Evolutionary conservation across 2,329 filamentous ascomycete species (phyloP), one percentile per base, ranked within the genome.

Genomic region (Aspergillus floridensis): DNA sequence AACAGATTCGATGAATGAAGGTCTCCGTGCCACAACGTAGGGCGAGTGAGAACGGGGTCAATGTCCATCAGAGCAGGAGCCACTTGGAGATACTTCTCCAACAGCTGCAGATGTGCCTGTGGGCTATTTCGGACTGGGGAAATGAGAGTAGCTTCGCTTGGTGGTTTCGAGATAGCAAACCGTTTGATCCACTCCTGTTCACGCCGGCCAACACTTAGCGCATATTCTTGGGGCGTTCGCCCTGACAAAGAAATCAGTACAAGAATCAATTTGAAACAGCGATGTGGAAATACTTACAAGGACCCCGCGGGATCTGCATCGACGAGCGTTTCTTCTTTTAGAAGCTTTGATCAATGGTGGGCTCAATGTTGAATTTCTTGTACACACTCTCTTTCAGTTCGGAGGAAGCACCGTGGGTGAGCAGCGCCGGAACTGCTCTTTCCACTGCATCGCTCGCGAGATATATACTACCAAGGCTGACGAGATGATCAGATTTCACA

Each of bases 1-100:
- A 78, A 79, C n/a, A 79, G 63, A 59, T 78, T 79, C 3, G 66
- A 63, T n/a, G 71, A 61, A 62, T 74, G 72, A 29, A 79, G 63
- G 64, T 79, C 75, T 47, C 63, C 65, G 65, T 80, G 75, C 73
- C 71, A 78, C 41, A 80, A 59, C n/a, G 6, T 67, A 68, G n/a
- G 74, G 64, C 35, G 59, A 52, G 49, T 57, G 44, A 24, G 72
- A 38, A 7, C 60, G 57, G n/a, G 63, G 24, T 7, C 71, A 55
- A 54, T 60, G 61, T 5, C 65, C 8, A 76, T 62, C 47, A 77
- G 57, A 59, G 66, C 67, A 32, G 71, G 65, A 24, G 64, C 59
- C 41, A 72, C 64, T n/a, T 64, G 53, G 2, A 76, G 52, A 59
- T 69, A 77, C 60, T 65, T 74, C 38, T 70, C 56, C 44, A 74